phyloP scores from a whole-genome alignment of 371 early-diverging fungal species.

The Quaeritorhiza haematococci region DNA sequence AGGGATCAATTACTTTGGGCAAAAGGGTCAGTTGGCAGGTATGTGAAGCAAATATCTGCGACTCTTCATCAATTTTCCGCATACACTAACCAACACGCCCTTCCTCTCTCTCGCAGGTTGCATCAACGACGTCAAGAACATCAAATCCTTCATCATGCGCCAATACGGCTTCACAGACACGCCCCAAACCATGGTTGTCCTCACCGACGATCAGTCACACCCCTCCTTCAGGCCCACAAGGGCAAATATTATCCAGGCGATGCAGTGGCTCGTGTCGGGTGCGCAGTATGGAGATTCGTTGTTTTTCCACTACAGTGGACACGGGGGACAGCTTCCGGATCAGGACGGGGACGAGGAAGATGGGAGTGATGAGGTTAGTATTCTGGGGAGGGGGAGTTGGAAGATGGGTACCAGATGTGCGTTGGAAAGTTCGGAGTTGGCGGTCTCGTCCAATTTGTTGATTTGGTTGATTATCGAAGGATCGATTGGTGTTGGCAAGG shows the following conservation, averaged over 20 bases:
- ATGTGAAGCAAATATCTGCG: neutral
- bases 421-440: too few species aligned
- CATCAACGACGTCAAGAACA: slow-evolving; percentile 13
- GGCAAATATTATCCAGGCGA: slow-evolving; percentile 60
- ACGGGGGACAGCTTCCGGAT: slow-evolving; percentile 68
- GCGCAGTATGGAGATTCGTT: slow-evolving; percentile 7
- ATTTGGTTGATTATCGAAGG: too few species aligned
- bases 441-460: too few species aligned
- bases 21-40: neutral
- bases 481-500: too few species aligned
- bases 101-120: slow-evolving; percentile 2
- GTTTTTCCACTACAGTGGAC: slow-evolving; percentile 53
- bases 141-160: slow-evolving; percentile 8
- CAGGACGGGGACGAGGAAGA: slow-evolving; percentile 76
- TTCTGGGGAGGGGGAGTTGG: too few species aligned
- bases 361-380: slow-evolving; percentile 59
- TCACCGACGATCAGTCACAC: slow-evolving; percentile 78
- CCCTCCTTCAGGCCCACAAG: slow-evolving; percentile 55
- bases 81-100: neutral
- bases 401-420: too few species aligned
- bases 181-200: slow-evolving; percentile 60
- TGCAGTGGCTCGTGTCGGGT: slow-evolving; percentile 4
- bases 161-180: slow-evolving; percentile 54
- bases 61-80: neutral
- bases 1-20: slow-evolving; percentile 9